These are phyloP conservation scores for Beauveria sp. DNA, from an alignment of 2,329 filamentous ascomycete genomes.

Conservation along the genomic window DNA sequence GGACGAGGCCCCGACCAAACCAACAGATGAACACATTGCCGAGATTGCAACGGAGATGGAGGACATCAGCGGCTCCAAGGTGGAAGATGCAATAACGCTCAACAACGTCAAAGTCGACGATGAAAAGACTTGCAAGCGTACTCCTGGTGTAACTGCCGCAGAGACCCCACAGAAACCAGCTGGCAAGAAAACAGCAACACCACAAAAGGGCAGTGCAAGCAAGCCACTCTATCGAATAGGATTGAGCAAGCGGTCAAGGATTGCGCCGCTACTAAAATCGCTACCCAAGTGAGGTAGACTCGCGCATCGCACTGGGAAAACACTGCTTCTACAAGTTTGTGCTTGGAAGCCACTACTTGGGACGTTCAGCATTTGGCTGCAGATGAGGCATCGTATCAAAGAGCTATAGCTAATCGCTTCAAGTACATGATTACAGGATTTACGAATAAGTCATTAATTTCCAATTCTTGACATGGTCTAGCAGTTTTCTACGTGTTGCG, in stretches of 20 bases:
- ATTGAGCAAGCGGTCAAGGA: slow-evolving; percentile 41
- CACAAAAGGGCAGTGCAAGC: slow-evolving; percentile 7
- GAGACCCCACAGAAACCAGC: background rate
- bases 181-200: background rate
- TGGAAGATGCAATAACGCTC: background rate
- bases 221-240: slow-evolving; percentile 44
- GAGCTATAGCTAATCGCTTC: background rate
- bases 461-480: background rate
- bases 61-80: background rate
- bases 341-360: background rate
- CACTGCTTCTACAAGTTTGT: background rate
- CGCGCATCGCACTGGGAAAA: background rate
- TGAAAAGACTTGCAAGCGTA: background rate
- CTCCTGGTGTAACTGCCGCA: background rate
- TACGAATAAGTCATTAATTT: background rate
- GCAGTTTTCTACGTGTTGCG: background rate
- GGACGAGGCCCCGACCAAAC: background rate
- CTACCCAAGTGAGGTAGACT: slow-evolving; percentile 31
- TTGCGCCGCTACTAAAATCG: slow-evolving; percentile 44
- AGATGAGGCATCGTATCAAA: background rate
- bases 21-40: background rate
- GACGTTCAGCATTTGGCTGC: background rate
- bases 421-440: background rate
- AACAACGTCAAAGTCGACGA: background rate
- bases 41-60: background rate